Evolutionary conservation across 768 basidiomycete species (phyloP), one percentile per base, ranked within the genome.

Genomic region (Favolaschia claudopus): DNA sequence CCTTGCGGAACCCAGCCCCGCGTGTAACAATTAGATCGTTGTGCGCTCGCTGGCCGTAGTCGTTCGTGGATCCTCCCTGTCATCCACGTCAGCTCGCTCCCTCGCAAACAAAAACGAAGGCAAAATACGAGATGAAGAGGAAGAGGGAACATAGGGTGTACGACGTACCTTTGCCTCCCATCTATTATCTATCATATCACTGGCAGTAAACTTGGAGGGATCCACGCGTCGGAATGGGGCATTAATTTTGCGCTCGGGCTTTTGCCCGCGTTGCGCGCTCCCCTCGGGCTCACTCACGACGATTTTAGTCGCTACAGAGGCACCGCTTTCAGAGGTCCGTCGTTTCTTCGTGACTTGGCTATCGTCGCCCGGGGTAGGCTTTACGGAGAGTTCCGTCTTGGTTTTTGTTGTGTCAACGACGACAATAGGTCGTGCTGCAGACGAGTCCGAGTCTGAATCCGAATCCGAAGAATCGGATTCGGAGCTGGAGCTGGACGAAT

Each of bases 1-100:
- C 96, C 76, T 99, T 99, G 52, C 95, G 85, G 81, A 99, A 99
- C 3, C 94, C 94, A 44, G 92, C 90, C 3, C 96, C 96, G 1
- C 95, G 86, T 4, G 96, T 99, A 25, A 95, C 92, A 62, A 96
- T 90, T 60, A 99, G 78, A 74, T 99, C 97, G 34, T 83, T 81
- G 63, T 89, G 87, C 0, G 96, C 96, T 52, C 82, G 83, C 28
- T 87, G 89, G 19, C 96, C 96, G 65, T 99, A 99, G 70, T 99
- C 97, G 61, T 88, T 88, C 22, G 63, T 62, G 1, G 80, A 79
- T 0, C 85, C 93, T 3, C 86, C 81, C 92, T 90, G 62, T 15
- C 24, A 5, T 51, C 42, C 15, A 36, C 34, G 44, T 24, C 25
- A 20, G 31, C 34, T 33, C 47, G 28, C 24, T 7, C 6, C 13